Base-by-base conservation (phyloP, 2,329 filamentous ascomycete species). In the Rhinocladiella similis region DNA sequence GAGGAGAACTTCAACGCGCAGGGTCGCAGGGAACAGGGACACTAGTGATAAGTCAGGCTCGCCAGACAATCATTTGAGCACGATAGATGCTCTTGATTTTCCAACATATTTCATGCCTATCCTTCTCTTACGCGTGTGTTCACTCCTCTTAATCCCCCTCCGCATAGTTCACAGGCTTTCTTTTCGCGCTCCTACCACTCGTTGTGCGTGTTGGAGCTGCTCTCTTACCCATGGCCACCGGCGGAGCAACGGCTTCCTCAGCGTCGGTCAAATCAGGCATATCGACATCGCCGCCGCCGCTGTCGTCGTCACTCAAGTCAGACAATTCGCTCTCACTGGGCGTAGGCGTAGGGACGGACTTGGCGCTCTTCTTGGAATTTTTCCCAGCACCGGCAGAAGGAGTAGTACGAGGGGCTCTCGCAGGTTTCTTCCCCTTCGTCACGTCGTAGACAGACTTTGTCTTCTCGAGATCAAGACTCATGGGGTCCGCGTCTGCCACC, bases 211-310 rank as follows among this genome's bases (percentile, higher is more conserved):
- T 55, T 14, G 56, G 49, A 12, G 51, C 43, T 12, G 22, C 33
- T 36, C 41, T 49, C n/a, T 22, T 36, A 18, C 46, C 14, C 35
- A 22, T 35, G 27, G 27, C 29, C 9, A 20, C 41, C 25, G 42
- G 45, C 18, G 22, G 12, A 6, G 3, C 25, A 25, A 33, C 47
- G 27, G 52, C 55, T 27, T 59, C 53, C n/a, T 56, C 53, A 16
- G 51, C 66, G 19, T 72, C 68, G 36, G 71, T 74, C 39, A 77
- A 63, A 54, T 77, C 74, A 56, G 72, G 71, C 60, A 77, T 70
- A 50, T 67, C 67, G 20, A 46, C 13, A 27, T 46, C 43, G 41
- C 69, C 69, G 9, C 65, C 66, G 19, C 71, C 70, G 13, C 69
- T 69, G 12, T 66, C 66, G 18, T 66, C 33, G 50, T 27, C 50